These are phyloP conservation scores for Castanea crenata DNA, from an alignment of 306 rosid species.

Conservation along the genomic window DNA sequence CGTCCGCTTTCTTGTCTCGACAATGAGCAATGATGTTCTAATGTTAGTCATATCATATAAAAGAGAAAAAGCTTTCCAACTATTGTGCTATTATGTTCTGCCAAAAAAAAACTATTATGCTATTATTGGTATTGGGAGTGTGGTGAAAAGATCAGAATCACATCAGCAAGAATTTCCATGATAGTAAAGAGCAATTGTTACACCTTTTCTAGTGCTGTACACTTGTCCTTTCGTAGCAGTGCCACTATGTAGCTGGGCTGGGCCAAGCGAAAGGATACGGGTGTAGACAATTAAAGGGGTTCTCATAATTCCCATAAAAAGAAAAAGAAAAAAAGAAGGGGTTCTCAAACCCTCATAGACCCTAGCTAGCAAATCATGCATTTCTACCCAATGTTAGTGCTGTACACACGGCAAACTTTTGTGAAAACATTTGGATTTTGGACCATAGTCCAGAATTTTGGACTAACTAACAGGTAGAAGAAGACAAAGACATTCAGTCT, in stretches of 20 bases:
- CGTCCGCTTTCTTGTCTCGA: neutral
- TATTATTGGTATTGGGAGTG: neutral
- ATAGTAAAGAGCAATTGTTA: neutral
- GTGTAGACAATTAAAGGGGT: too few relatives aligned
- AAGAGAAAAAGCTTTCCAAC: neutral
- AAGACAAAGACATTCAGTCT: constrained; percentile 6
- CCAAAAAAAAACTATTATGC: neutral
- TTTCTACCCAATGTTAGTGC: constrained; percentile 38
- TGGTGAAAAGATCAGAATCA: neutral
- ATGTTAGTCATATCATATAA: neutral
- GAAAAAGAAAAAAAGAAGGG: too few relatives aligned
- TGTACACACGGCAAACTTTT: constrained; percentile 40
- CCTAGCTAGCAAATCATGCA: neutral
- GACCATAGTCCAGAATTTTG: neutral
- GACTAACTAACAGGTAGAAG: constrained; percentile 12
- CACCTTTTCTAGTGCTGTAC: neutral
- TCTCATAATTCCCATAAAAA: too few relatives aligned
- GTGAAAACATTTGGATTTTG: neutral
- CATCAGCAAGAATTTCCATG: neutral
- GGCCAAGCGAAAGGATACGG: neutral
- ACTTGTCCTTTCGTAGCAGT: neutral
- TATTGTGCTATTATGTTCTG: neutral
- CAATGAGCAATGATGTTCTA: neutral
- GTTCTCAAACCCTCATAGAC: too few relatives aligned
- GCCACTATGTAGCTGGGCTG: neutral